Base-by-base conservation (phyloP, 2,329 filamentous ascomycete species). In the Fusarium penzigii region DNA sequence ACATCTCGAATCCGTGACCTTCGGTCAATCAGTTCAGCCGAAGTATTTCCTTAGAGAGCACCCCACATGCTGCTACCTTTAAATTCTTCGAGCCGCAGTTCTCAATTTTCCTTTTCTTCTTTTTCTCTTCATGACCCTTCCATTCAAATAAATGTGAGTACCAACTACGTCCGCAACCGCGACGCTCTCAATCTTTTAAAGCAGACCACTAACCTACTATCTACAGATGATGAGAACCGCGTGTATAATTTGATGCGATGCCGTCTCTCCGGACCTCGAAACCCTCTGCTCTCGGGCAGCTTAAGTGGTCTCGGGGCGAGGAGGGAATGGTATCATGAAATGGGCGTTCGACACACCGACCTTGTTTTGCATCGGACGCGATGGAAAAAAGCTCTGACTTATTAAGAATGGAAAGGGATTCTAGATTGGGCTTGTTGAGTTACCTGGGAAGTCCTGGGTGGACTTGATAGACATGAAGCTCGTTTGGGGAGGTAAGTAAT, bases 341-440 rank as follows among this genome's bases (percentile, higher is more conserved):
- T 92, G 83, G 87, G 94, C 92, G 94, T 97, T 89, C 92, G 93
- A 90, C 94, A 97, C 93, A 96, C 82, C 72, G 82, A 86, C 88
- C 93, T 97, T 97, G 92, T 97, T 95, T 83, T 77, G 78, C 77
- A 82, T 90, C 92, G 93, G 86, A 96, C 93, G 94, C 92, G 85
- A 90, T 88, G 82, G 89, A 66, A 87, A 89, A 91, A 88, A 95
- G 89, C 90, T 97, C 93, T 97, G 93, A 97, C 74, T 74, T 75
- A 74, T 78, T 50, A 66, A 58, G 72, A 75, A 74, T 72, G 69
- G 68, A 70, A 69, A 66, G 54, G 56, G 48, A 46, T 58, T 59
- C 41, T 50, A 36, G 20, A 2, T 14, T 13, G 20, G 44, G 44
- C 49, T 47, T 53, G 32, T 36, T 44, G 32, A 3, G 49, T 49